A percentile compares a stretch with the other conserved stretches of the same genome.
phyloP scores from a whole-genome alignment of 768 basidiomycete species.

The Mycena belliarum region DNA sequence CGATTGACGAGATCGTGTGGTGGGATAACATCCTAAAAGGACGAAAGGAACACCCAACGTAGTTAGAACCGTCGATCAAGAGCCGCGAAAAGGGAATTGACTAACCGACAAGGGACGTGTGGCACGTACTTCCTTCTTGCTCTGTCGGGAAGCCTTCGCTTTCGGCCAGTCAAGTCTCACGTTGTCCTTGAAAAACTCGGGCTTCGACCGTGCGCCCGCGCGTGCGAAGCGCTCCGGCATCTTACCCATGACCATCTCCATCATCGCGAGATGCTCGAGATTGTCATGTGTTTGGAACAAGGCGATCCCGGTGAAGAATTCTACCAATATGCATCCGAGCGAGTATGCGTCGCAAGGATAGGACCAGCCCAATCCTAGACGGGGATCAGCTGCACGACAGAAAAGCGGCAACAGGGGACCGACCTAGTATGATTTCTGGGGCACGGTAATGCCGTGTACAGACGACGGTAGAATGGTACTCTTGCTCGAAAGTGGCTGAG shows the following conservation, averaged over 20 bases:
- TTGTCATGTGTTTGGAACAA: conserved; percentile 99
- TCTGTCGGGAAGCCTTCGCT: conserved; percentile 82
- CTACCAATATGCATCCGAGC: conserved; percentile 96
- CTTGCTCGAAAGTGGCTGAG: conserved; percentile 95
- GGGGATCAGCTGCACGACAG: conserved; percentile 3
- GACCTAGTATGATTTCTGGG: conserved; percentile 97
- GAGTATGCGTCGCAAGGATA: conserved; percentile 99
- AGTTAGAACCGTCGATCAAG: conserved; percentile 10
- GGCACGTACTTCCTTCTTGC: conserved; percentile 90
- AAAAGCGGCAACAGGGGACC: not conserved
- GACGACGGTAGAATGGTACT: conserved; percentile 98
- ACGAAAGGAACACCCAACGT: conserved; percentile 12
- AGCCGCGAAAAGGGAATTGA: conserved; percentile 18
- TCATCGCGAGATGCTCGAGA: conserved; percentile 98
- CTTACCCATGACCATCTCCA: conserved; percentile 99
- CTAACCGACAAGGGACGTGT: conserved; percentile 77
- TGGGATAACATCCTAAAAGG: conserved; percentile 76
- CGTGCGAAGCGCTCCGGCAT: conserved; percentile 89
- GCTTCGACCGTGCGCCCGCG: conserved; percentile 74
- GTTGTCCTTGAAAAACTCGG: conserved; percentile 92
- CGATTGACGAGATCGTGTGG: conserved; percentile 72
- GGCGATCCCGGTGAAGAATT: conserved; percentile 96
- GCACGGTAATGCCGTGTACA: conserved; percentile 98
- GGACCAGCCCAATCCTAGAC: conserved; percentile 91
- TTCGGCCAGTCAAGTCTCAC: conserved; percentile 91